These are phyloP conservation scores for Chrysosporium keratinophilum DNA, from an alignment of 2,329 filamentous ascomycete species.

Conservation along the genomic window DNA sequence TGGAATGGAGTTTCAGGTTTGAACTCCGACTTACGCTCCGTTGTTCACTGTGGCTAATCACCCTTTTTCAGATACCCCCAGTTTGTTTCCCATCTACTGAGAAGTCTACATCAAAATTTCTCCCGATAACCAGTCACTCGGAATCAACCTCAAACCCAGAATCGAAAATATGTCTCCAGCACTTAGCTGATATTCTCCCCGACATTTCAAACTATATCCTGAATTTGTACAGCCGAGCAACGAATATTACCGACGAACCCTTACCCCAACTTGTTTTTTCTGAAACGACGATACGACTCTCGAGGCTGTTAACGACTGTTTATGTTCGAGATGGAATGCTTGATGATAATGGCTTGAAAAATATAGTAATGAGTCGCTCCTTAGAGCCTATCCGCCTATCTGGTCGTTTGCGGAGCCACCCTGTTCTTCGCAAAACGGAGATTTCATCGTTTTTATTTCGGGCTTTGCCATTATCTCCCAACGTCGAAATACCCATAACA, in stretches of 20 bases:
- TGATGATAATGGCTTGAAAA: constrained; percentile 43
- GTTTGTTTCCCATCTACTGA: constrained; percentile 44
- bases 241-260: constrained; percentile 43
- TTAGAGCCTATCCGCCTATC: constrained; percentile 27
- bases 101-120: constrained; percentile 37
- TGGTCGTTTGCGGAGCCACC: constrained; percentile 28
- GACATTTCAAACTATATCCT: constrained; percentile 49
- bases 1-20: constrained; percentile 59
- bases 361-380: constrained; percentile 49
- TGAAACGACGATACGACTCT: constrained; percentile 47
- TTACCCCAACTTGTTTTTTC: constrained; percentile 46
- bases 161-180: constrained; percentile 39
- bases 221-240: constrained; percentile 45
- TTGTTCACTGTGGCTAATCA: not conserved
- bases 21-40: not conserved
- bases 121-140: constrained; percentile 27
- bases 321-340: constrained; percentile 43
- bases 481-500: constrained; percentile 55
- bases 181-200: constrained; percentile 44
- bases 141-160: constrained; percentile 14
- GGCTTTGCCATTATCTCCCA: constrained; percentile 55
- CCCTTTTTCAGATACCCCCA: constrained; percentile 39
- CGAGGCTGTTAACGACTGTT: constrained; percentile 43
- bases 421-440: constrained; percentile 48
- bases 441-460: constrained; percentile 57